Evolutionary conservation across 129 eudicot species (phyloP).

Genomic region (Flaveria trinervia): DNA sequence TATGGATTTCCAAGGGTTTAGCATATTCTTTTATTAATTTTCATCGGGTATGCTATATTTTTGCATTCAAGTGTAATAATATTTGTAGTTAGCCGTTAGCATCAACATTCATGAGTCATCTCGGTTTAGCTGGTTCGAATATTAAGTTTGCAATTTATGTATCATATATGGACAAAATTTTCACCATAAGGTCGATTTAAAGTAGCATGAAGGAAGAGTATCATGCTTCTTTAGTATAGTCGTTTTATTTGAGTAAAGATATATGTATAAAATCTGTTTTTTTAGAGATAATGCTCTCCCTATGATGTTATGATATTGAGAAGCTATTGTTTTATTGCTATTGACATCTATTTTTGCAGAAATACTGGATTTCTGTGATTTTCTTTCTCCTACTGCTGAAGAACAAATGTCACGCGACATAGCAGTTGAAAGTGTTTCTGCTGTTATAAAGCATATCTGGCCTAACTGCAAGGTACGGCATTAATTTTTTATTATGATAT

Average conservation of each 20-base stretch:
- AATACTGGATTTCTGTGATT: conserved; percentile 89
- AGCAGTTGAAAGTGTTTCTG: conserved; percentile 75
- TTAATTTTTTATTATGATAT: background rate
- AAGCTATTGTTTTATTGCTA: background rate
- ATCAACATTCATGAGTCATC: too few relatives aligned
- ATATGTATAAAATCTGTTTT: background rate
- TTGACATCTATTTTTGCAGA: conserved; percentile 44
- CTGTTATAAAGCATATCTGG: conserved; percentile 85
- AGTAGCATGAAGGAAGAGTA: conserved; percentile 3
- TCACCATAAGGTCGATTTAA: too few relatives aligned
- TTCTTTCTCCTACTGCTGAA: conserved; percentile 87
- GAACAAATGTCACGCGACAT: conserved; percentile 67
- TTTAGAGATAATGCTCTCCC: background rate
- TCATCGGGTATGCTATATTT: background rate
- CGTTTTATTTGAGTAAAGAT: conserved; percentile 2
- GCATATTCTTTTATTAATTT: background rate
- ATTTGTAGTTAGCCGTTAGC: too few relatives aligned
- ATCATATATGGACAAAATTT: too few relatives aligned
- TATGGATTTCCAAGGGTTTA: background rate
- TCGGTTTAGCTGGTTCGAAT: too few relatives aligned
- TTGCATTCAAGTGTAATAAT: too few relatives aligned
- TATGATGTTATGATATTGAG: background rate
- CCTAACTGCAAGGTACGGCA: conserved; percentile 66
- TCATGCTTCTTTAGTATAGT: background rate
- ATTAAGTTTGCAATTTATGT: background rate